Evolutionary conservation across 2,329 filamentous ascomycete genomes (phyloP).

Genomic region (Calonectria naviculata): DNA sequence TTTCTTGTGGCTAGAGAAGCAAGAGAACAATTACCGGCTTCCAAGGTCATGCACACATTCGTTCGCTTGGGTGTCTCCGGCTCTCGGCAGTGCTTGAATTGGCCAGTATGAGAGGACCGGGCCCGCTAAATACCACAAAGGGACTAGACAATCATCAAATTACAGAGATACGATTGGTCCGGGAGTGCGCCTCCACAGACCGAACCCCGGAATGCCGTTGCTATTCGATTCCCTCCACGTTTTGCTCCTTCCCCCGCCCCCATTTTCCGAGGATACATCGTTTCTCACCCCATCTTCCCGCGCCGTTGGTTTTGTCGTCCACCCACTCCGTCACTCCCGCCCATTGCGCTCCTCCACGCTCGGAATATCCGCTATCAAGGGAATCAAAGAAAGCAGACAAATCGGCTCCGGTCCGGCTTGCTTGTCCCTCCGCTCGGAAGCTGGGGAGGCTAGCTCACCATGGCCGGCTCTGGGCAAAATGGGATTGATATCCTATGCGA

Average conservation of each 20-base stretch:
- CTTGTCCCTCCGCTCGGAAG: constrained; percentile 12
- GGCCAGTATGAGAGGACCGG: constrained; percentile 14
- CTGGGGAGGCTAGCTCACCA: constrained; percentile 27
- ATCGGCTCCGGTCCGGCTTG: constrained; percentile 12
- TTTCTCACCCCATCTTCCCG: constrained; percentile 15
- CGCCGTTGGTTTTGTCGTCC: constrained; percentile 6
- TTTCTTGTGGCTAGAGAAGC: not conserved
- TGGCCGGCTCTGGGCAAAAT: constrained; percentile 40
- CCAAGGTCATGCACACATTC: not conserved
- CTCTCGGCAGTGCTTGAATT: constrained; percentile 18
- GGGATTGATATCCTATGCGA: constrained; percentile 42
- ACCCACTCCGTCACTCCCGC: not conserved
- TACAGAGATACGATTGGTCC: constrained; percentile 24
- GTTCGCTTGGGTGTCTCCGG: not conserved
- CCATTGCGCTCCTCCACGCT: not conserved
- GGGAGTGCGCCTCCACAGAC: constrained; percentile 16
- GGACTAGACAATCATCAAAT: constrained; percentile 17
- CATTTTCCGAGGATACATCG: constrained; percentile 26
- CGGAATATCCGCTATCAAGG: not conserved
- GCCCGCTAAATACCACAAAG: not conserved
- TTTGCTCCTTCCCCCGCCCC: constrained; percentile 27
- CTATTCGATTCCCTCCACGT: constrained; percentile 18
- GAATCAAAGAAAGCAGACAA: constrained; percentile 17
- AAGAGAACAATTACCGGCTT: not conserved
- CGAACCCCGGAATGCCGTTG: constrained; percentile 18